Base-by-base conservation (phyloP, 805 yeast genomes). In the Cyberlindnera maritima region DNA sequence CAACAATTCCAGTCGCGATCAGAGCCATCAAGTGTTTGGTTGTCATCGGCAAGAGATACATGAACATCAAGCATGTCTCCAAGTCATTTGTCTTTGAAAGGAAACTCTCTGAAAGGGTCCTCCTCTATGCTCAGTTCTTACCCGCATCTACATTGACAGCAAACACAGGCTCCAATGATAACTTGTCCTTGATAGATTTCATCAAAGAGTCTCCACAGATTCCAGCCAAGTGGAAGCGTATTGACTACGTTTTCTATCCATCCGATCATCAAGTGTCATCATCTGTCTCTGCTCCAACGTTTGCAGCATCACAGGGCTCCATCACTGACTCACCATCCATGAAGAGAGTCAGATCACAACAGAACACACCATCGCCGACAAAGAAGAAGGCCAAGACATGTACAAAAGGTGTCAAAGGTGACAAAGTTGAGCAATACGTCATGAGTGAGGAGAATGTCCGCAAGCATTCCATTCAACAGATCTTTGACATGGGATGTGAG, bases 1-100 rank as follows among this genome's bases (percentile, higher is more conserved):
- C 83, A 14, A 78, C 85, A 9, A 65, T 85, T 26, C 72, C 74
- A 19, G 77, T 90, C 9, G 74, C 83, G 44, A 65, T 82, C 18
- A 70, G 76, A 2, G 82, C 89, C 0, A 66, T 88, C 57, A 80
- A 77, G 48, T 83, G 81, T 10, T 75, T 81, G 31, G 74, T 79
- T 1, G 65, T 80, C 14, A 61, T 86, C 38, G 84, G 81, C 7
- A 88, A 83, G 55, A 72, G 85, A 44, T 81, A 76, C 59, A 72
- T 79, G 2, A 72, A 72, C 33, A 63, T 71, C n/a, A 67, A 69
- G 35, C 43, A 49, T 17, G 52, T 36, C 26, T 45, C 38, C 28
- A 52, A 47, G 39, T 47, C 55, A 1, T 54, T 61, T 36, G 41
- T 56, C 32, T 52, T 60, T 9, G 53, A 55, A 25, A 52, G 56